Evolutionary conservation across 1,284 basidiomycete genomes (phyloP).

Genomic region (Agroathelia rolfsii): DNA sequence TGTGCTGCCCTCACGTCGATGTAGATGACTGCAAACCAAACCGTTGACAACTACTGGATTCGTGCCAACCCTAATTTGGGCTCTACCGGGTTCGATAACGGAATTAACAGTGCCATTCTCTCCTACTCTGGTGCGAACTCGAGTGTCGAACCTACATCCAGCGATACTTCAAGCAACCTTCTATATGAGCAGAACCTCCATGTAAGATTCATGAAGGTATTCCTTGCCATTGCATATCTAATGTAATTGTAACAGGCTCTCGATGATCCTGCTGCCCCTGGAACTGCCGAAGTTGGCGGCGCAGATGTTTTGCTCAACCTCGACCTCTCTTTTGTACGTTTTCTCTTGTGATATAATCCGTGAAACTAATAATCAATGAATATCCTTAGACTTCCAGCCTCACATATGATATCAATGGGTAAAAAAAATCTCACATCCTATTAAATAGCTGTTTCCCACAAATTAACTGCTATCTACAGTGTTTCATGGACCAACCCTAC

Average conservation of each 20-base stretch:
- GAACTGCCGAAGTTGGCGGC: constrained; percentile 21
- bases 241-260: no score
- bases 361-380: no score
- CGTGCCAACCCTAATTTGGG: constrained; percentile 20
- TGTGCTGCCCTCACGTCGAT: neutral
- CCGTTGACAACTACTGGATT: constrained; percentile 30
- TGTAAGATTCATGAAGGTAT: no score
- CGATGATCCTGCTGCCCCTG: constrained; percentile 19
- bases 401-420: no score
- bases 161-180: constrained; percentile 10
- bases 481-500: constrained; percentile 26
- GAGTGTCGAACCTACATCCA: constrained; percentile 10
- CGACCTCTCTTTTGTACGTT: constrained; percentile 12
- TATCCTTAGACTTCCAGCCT: no score
- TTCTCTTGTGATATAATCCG: no score
- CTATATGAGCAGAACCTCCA: constrained; percentile 25
- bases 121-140: constrained; percentile 19
- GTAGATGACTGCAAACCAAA: constrained; percentile 23
- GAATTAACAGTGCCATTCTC: constrained; percentile 27
- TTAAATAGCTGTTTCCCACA: no score
- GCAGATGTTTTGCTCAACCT: constrained; percentile 25
- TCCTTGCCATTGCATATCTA: no score
- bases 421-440: no score
- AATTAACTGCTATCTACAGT: no score
- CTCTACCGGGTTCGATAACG: constrained; percentile 19